Percentiles rank a stretch among this genome's conserved stretches.
Conservation (phyloP, 192 early-diverging fungal species). For the Helicostylum pulchrum region DNA sequence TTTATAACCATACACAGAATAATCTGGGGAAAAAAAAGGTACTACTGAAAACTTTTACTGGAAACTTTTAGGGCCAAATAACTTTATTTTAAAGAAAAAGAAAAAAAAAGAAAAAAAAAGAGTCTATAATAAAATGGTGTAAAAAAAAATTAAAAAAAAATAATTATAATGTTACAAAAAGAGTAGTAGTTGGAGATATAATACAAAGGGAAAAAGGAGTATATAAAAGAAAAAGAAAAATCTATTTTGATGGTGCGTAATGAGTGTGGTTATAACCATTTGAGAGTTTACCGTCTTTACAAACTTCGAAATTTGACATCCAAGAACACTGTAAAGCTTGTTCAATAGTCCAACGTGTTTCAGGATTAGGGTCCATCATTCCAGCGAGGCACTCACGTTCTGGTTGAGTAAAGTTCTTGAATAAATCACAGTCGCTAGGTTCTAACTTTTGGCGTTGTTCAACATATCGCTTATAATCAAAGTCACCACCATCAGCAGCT, state of each 20-base stretch:
- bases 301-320: conserved; percentile 41
- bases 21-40: no score
- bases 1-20: no score
- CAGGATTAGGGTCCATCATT: conserved; percentile 41
- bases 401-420: conserved; percentile 13
- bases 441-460: conserved; percentile 19
- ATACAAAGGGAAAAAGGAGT: neutral
- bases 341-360: conserved; percentile 40
- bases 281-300: conserved; percentile 33
- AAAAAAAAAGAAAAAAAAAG: neutral
- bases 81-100: no score
- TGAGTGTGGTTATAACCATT: conserved; percentile 31
- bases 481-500: conserved; percentile 22
- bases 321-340: conserved; percentile 38
- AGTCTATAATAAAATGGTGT: no score
- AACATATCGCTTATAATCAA: conserved; percentile 14
- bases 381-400: conserved; percentile 30
- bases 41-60: no score
- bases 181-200: neutral
- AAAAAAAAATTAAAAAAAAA: no score
- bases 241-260: conserved; percentile 6
- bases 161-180: neutral
- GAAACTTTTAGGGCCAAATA: no score
- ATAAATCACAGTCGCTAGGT: conserved; percentile 12
- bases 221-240: neutral